Evolutionary conservation across 2,329 filamentous ascomycete species (phyloP), one percentile per base, ranked within the genome.

Genomic region (Fusarium veterinarium): DNA sequence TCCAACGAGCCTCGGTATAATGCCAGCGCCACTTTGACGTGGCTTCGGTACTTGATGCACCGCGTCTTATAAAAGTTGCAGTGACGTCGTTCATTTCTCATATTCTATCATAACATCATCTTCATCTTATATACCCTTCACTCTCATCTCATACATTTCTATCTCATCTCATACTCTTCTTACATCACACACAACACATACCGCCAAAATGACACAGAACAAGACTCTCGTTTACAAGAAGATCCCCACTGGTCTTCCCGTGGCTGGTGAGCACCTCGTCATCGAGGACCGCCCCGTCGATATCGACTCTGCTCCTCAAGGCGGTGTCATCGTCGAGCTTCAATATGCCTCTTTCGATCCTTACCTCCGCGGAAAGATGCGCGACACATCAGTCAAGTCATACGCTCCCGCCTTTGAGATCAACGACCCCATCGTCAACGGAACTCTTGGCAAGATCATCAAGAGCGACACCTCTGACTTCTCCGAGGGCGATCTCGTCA

Each of bases 331-430:
- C 53, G 83, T 92, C 72, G 89, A 94, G 83, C 89, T 92, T 75
- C 88, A 92, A 77, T 94, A 92, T 81, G 86, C 91, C 72, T 95
- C 93, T 44, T 92, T 92, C 83, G 94, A 97, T 81, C 94, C 94
- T 4, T 97, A 97, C 85, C 90, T 93, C 85, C 92, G 95, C 64
- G 92, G 92, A 68, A 89, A 90, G 75, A 95, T 97, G 92, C 91
- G 93, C 52, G 82, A 86, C 52, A 79, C 92, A 25, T 17, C 44
- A 16, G 44, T 66, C 79, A 90, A 92, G 83, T 94, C 92, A 14
- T 96, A 82, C 71, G 48, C 72, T 4, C 76, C 80, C 3, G 70
- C 81, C 19, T 94, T 91, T 78, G 79, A 86, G 20, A 81, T 93
- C 51, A 86, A 87, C 79, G 82, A 88, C 75, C 89, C 93, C 71